phyloP scores from a whole-genome alignment of 495 filamentous ascomycete species.

The Durotheca rogersii region DNA sequence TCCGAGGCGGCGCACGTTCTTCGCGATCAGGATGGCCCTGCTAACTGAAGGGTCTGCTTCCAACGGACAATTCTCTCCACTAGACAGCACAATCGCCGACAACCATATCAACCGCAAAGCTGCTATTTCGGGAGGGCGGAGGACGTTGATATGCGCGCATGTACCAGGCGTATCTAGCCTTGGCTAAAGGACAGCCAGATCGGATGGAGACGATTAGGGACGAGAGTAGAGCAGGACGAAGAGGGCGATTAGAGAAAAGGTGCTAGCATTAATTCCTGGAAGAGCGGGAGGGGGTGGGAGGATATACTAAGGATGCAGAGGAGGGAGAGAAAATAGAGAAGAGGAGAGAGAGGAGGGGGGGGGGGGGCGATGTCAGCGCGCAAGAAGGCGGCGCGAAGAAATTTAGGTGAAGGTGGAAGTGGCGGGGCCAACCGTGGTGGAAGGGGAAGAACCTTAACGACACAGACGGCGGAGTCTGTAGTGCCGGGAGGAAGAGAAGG shows the following conservation, averaged over 20 bases:
- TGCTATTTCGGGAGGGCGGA: constrained; percentile 6
- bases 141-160: constrained; percentile 11
- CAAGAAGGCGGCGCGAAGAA: constrained; percentile 30
- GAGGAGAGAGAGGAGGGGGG: not conserved
- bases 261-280: constrained; percentile 13
- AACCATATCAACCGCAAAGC: constrained; percentile 17
- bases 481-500: constrained; percentile 30
- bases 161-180: too few species aligned
- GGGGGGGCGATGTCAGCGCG: constrained; percentile 8
- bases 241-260: constrained; percentile 1
- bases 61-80: constrained; percentile 10
- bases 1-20: constrained; percentile 17
- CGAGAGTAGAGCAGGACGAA: not conserved
- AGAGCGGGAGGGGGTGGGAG: constrained; percentile 1
- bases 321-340: not conserved
- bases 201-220: constrained; percentile 4
- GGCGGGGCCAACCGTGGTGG: constrained; percentile 33
- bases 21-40: constrained; percentile 11
- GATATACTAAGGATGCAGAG: not conserved
- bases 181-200: constrained; percentile 1
- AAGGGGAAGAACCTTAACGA: constrained; percentile 33
- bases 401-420: constrained; percentile 33
- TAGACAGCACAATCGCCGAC: constrained; percentile 2
- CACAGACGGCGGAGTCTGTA: constrained; percentile 32
- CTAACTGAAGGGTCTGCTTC: constrained; percentile 7